Conservation (phyloP, 2,329 filamentous ascomycete genomes). For the Pseudocercospora pini-densiflorae region DNA sequence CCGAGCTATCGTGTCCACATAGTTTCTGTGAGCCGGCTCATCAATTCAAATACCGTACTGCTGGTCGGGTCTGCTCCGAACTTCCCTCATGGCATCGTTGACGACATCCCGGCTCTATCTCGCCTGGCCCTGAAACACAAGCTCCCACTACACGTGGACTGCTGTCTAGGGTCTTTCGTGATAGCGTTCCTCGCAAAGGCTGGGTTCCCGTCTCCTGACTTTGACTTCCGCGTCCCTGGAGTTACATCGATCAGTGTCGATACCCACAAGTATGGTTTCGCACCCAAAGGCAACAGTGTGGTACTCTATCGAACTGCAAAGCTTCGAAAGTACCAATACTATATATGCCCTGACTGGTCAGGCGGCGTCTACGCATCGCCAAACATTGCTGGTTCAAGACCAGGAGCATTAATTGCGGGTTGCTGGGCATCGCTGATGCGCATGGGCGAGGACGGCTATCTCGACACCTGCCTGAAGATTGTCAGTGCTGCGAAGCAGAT, state of each 20-base stretch:
- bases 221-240: constrained; percentile 92
- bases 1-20: constrained; percentile 85
- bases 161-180: constrained; percentile 94
- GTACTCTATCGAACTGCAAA: constrained; percentile 82
- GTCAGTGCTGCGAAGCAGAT: constrained; percentile 86
- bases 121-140: constrained; percentile 78
- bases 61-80: constrained; percentile 95
- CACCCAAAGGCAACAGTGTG: constrained; percentile 95
- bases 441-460: constrained; percentile 85
- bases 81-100: constrained; percentile 97
- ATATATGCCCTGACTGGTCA: constrained; percentile 91
- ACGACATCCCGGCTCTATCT: constrained; percentile 86
- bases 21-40: constrained; percentile 75
- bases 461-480: constrained; percentile 84
- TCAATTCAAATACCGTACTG: constrained; percentile 92
- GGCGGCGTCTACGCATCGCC: constrained; percentile 96
- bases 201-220: constrained; percentile 86
- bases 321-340: constrained; percentile 91
- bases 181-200: constrained; percentile 89
- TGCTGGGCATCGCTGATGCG: constrained; percentile 94
- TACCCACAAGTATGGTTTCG: constrained; percentile 99
- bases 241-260: constrained; percentile 96
- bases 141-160: constrained; percentile 93
- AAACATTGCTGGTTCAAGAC: constrained; percentile 86
- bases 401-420: constrained; percentile 90